phyloP scores from a whole-genome alignment of 495 filamentous ascomycete species.

The Hyaloscypha bicolor region DNA sequence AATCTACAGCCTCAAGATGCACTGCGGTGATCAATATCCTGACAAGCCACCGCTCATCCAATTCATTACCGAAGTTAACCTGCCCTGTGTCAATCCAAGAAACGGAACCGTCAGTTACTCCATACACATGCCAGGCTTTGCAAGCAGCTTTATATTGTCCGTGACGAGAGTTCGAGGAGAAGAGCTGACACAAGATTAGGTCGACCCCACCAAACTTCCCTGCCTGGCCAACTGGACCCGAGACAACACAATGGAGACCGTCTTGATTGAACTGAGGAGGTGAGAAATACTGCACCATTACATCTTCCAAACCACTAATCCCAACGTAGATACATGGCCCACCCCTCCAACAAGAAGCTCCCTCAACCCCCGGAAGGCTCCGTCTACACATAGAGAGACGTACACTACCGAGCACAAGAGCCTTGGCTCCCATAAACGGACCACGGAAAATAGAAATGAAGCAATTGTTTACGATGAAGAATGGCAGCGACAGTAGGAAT shows the following conservation, averaged over 20 bases:
- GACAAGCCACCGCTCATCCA: slow-evolving; percentile 84
- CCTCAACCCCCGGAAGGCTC: slow-evolving; percentile 90
- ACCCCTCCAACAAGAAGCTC: slow-evolving; percentile 89
- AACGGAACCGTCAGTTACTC: slow-evolving; percentile 65
- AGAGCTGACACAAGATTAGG: slow-evolving; percentile 47
- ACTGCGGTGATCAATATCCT: slow-evolving; percentile 90
- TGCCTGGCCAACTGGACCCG: slow-evolving; percentile 88
- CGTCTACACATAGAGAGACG: slow-evolving; percentile 51
- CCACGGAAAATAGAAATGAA: neutral
- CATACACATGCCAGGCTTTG: neutral
- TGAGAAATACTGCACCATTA: slow-evolving; percentile 31
- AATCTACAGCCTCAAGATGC: slow-evolving; percentile 97
- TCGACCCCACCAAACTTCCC: slow-evolving; percentile 79
- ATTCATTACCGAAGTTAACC: slow-evolving; percentile 91
- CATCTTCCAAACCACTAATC: neutral
- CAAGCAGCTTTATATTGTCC: neutral
- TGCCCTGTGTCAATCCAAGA: slow-evolving; percentile 82
- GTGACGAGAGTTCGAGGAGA: neutral
- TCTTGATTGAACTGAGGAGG: slow-evolving; percentile 87
- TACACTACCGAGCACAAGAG: neutral
- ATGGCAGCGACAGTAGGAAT: neutral
- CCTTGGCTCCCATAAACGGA: neutral
- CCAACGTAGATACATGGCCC: slow-evolving; percentile 81
- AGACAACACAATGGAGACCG: slow-evolving; percentile 90
- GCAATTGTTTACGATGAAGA: slow-evolving; percentile 1